phyloP scores from a whole-genome alignment of 2,329 filamentous ascomycete species.

The Colletotrichum musicola region DNA sequence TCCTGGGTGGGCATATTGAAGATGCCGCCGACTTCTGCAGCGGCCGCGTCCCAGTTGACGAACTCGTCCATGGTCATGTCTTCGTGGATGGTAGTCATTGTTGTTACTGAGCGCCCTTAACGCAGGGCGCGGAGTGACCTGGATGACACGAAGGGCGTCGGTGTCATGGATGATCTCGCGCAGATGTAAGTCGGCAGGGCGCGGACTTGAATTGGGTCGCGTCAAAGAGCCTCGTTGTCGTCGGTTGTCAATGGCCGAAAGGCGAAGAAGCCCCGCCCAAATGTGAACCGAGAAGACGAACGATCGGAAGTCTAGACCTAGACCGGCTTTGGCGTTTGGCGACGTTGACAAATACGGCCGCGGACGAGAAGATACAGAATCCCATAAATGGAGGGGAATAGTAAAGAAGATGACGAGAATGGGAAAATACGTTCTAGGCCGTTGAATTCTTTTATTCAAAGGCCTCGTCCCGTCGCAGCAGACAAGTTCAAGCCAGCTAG shows the following conservation, averaged over 20 bases:
- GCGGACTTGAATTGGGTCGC: constrained; percentile 2
- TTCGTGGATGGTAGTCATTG: constrained; percentile 55
- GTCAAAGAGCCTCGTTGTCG: constrained; percentile 11
- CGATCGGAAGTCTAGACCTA: constrained; percentile 4
- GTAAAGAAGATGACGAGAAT: constrained; percentile 23
- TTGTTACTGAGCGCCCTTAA: constrained; percentile 32
- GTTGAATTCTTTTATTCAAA: constrained; percentile 37
- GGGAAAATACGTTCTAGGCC: constrained; percentile 11
- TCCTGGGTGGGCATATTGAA: constrained; percentile 50
- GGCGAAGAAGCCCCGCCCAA: constrained; percentile 34
- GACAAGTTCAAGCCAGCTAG: constrained; percentile 29
- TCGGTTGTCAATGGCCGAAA: constrained; percentile 24
- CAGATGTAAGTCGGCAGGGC: constrained; percentile 32
- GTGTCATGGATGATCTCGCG: constrained; percentile 21
- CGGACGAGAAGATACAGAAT: constrained; percentile 29
- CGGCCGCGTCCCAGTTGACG: constrained; percentile 71
- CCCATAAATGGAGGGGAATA: constrained; percentile 16
- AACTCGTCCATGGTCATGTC: constrained; percentile 68
- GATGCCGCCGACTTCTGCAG: constrained; percentile 51
- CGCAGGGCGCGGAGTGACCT: constrained; percentile 25
- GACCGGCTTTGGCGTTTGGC: not conserved
- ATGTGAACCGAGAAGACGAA: constrained; percentile 4
- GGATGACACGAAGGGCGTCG: constrained; percentile 32
- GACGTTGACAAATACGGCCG: constrained; percentile 31
- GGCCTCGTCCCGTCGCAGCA: constrained; percentile 6